A percentile compares a stretch with the other conserved stretches of the same genome.
Conservation (phyloP, 2,329 filamentous ascomycete genomes). For the Calonectria multiphialidica region DNA sequence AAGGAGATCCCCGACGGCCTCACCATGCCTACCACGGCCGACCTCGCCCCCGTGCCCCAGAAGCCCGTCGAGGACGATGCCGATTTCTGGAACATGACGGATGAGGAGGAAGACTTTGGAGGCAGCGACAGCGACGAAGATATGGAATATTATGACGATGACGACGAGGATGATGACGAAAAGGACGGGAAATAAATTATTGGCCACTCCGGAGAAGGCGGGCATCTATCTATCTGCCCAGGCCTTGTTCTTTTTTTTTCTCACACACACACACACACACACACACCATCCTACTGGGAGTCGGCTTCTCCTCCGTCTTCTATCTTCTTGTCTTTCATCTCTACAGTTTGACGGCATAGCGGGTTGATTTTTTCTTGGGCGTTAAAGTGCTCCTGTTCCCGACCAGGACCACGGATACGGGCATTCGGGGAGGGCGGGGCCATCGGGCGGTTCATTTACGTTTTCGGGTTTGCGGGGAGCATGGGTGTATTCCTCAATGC, state of each 20-base stretch:
- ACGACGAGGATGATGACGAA: constrained; percentile 69
- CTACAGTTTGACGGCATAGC: constrained; percentile 38
- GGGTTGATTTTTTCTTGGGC: constrained; percentile 36
- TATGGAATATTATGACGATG: constrained; percentile 70
- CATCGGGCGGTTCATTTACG: constrained; percentile 23
- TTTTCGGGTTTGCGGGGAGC: constrained; percentile 32
- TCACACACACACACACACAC: no score
- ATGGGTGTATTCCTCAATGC: constrained; percentile 29
- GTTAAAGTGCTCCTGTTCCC: constrained; percentile 32
- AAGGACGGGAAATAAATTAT: constrained; percentile 41
- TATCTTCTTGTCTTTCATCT: constrained; percentile 31
- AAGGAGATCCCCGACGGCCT: constrained; percentile 84
- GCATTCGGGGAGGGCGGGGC: constrained; percentile 24
- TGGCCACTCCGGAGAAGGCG: constrained; percentile 4
- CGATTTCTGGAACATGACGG: constrained; percentile 85
- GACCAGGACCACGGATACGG: constrained; percentile 30
- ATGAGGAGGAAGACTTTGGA: constrained; percentile 82
- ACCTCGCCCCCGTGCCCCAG: constrained; percentile 71
- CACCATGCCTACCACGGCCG: constrained; percentile 81
- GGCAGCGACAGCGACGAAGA: constrained; percentile 78
- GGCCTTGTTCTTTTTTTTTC: background rate
- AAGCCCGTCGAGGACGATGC: constrained; percentile 75
- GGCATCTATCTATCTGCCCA: background rate
- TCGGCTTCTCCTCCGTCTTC: background rate
- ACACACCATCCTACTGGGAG: background rate